phyloP scores from a whole-genome alignment of 352 stramenopile species.

The Phytophthora boehmeriae region DNA sequence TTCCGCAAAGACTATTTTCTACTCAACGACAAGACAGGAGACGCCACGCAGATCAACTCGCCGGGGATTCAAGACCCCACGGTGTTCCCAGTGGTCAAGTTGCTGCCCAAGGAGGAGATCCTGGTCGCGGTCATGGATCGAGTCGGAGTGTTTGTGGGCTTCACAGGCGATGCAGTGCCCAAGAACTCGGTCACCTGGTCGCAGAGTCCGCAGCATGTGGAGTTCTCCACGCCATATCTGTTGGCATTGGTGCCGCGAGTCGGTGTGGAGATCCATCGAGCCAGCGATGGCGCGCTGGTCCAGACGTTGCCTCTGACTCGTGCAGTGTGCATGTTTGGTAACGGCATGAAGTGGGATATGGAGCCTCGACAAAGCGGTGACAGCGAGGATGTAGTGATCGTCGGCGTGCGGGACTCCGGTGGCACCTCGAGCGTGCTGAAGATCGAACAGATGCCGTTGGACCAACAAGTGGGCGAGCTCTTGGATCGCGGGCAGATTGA shows the following conservation, averaged over 20 bases:
- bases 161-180: conserved; percentile 77
- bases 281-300: conserved; percentile 72
- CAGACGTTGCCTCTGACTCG: conserved; percentile 72
- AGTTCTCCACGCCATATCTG: conserved; percentile 84
- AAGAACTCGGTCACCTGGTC: conserved; percentile 88
- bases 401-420: conserved; percentile 65
- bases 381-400: conserved; percentile 79
- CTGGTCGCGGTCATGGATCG: conserved; percentile 83
- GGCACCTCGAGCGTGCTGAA: conserved; percentile 83
- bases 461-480: conserved; percentile 85
- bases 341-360: conserved; percentile 93
- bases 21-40: conserved; percentile 84
- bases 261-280: conserved; percentile 83
- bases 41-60: conserved; percentile 73
- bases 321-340: conserved; percentile 80
- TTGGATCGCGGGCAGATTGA: conserved; percentile 87
- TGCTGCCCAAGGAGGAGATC: conserved; percentile 87
- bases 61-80: conserved; percentile 69
- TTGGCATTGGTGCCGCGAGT: conserved; percentile 77
- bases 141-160: conserved; percentile 82
- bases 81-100: conserved; percentile 74
- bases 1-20: conserved; percentile 80
- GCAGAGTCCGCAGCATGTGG: conserved; percentile 69
- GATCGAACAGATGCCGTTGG: conserved; percentile 85
- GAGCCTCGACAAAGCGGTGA: conserved; percentile 75